A percentile compares a stretch with the other conserved stretches of the same genome.
phyloP scores from a whole-genome alignment of 1,139 yeast species.

The Suhomyces guaymorum region DNA sequence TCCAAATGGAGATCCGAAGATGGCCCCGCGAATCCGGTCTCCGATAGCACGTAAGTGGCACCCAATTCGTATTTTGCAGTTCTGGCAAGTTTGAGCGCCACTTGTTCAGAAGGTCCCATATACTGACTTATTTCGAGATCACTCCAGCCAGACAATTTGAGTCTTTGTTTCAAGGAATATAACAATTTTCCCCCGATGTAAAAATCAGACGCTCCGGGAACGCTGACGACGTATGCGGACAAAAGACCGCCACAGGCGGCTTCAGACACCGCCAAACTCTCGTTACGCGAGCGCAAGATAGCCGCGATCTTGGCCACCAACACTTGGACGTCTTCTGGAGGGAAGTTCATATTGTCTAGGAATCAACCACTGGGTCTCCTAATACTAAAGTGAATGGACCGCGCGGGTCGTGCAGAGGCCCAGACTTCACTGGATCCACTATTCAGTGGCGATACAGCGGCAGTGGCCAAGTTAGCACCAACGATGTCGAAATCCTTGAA shows the following conservation, averaged over 20 bases:
- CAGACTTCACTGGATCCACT: no score
- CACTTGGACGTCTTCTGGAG: constrained; percentile 54
- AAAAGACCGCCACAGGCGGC: constrained; percentile 89
- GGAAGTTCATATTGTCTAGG: constrained; percentile 48
- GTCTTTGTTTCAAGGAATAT: constrained; percentile 71
- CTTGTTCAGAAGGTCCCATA: constrained; percentile 81
- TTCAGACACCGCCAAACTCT: constrained; percentile 78
- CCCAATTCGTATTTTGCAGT: constrained; percentile 80
- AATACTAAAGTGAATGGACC: constrained; percentile 1
- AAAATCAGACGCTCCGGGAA: constrained; percentile 82
- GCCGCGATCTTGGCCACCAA: constrained; percentile 60
- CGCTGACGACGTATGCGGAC: constrained; percentile 75
- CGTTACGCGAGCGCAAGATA: constrained; percentile 50
- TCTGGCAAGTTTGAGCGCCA: constrained; percentile 74
- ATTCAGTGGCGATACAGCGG: constrained; percentile 15
- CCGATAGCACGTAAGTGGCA: constrained; percentile 76
- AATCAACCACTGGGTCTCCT: not conserved
- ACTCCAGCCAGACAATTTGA: constrained; percentile 78
- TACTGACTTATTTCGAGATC: constrained; percentile 66
- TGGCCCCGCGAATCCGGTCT: constrained; percentile 89
- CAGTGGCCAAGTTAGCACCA: not conserved
- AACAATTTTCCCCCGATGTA: constrained; percentile 84
- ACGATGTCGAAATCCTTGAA: constrained; percentile 30
- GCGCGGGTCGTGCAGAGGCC: constrained; percentile 9
- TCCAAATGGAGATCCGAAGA: constrained; percentile 45